A percentile compares a stretch with the other conserved stretches of the same genome.
Evolutionary conservation across 306 rosid genomes (phyloP).

Genomic region (Acacia crassicarpa): DNA sequence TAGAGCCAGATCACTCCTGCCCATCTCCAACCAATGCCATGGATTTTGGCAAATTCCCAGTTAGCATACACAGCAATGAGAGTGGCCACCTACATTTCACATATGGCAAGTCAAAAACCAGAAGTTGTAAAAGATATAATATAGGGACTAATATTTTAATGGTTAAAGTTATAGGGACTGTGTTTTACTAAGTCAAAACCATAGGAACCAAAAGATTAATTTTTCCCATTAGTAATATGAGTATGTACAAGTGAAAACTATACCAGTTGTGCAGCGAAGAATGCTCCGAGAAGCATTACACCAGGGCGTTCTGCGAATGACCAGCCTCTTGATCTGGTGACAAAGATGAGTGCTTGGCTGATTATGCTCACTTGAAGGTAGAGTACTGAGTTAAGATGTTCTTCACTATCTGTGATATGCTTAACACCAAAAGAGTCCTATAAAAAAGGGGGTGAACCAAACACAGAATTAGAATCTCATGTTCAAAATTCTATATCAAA

Average conservation of each 20-base stretch:
- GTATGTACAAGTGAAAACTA: neutral
- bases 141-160: too few relatives aligned
- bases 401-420: constrained; percentile 31
- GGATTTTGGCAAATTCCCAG: constrained; percentile 78
- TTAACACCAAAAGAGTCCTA: constrained; percentile 55
- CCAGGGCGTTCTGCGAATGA: constrained; percentile 86
- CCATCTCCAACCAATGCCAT: constrained; percentile 91
- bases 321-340: constrained; percentile 89
- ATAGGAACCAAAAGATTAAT: too few relatives aligned
- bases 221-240: neutral
- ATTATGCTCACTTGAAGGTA: constrained; percentile 96
- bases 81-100: constrained; percentile 69
- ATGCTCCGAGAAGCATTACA: constrained; percentile 56
- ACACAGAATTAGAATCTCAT: neutral
- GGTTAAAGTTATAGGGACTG: too few relatives aligned
- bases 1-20: constrained; percentile 81
- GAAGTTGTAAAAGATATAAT: neutral
- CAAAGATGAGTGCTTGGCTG: constrained; percentile 93
- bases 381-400: constrained; percentile 72
- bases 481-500: neutral
- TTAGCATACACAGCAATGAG: constrained; percentile 66
- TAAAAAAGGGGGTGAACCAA: neutral
- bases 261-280: constrained; percentile 85
- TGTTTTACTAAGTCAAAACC: too few relatives aligned
- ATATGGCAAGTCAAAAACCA: constrained; percentile 6